Evolutionary conservation across 768 basidiomycete genomes (phyloP).

Genomic region (Amanita brunnescens): DNA sequence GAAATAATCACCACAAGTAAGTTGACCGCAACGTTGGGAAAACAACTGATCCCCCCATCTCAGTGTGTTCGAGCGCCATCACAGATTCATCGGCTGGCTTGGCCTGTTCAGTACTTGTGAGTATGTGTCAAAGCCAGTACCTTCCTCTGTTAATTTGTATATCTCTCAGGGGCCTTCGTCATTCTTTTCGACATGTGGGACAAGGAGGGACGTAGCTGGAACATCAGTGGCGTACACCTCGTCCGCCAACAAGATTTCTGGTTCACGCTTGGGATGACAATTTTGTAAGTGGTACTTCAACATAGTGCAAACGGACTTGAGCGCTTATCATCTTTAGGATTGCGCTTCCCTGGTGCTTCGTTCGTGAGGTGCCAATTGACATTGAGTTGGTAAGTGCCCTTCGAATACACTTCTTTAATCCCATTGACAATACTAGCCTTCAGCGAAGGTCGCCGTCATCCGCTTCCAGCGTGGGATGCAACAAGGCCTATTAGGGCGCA

Average conservation of each 20-base stretch:
- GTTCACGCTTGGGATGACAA: constrained; percentile 66
- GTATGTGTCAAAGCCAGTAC: constrained; percentile 4
- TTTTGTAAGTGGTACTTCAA: constrained; percentile 40
- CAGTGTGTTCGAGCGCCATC: constrained; percentile 73
- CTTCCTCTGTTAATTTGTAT: neutral
- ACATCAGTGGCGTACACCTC: constrained; percentile 42
- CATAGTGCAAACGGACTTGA: neutral
- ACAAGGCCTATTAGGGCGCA: constrained; percentile 66
- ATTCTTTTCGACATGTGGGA: constrained; percentile 61
- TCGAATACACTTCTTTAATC: neutral
- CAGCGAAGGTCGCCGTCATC: constrained; percentile 69
- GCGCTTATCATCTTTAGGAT: constrained; percentile 32
- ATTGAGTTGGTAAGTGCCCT: constrained; percentile 55
- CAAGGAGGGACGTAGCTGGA: constrained; percentile 45
- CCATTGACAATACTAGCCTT: constrained; percentile 40
- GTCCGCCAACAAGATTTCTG: constrained; percentile 69
- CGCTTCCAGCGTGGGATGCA: constrained; percentile 81
- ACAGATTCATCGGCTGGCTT: constrained; percentile 73
- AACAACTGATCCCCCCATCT: constrained; percentile 1
- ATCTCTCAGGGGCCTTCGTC: constrained; percentile 47
- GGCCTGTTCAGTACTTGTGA: constrained; percentile 42
- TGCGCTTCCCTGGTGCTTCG: constrained; percentile 66
- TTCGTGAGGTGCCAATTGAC: constrained; percentile 63
- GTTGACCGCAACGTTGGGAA: constrained; percentile 15
- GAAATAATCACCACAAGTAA: constrained; percentile 76